A percentile compares a stretch with the other conserved stretches of the same genome.
Evolutionary conservation across 1,284 basidiomycete species (phyloP).

Genomic region (Apiotrichum sp.): DNA sequence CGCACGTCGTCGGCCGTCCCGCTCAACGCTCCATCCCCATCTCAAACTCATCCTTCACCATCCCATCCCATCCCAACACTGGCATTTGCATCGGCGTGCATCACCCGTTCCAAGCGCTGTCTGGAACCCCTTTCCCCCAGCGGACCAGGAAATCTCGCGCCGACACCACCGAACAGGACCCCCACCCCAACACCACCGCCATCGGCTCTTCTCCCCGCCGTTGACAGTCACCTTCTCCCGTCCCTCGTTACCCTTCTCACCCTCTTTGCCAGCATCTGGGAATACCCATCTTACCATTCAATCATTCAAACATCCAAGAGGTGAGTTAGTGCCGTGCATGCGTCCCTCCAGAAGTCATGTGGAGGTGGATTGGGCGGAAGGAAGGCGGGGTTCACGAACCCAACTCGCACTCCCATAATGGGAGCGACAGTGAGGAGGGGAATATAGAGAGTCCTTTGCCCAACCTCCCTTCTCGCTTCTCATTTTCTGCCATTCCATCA

Average conservation of each 20-base stretch:
- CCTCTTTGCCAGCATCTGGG: not conserved
- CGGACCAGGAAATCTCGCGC: too few relatives aligned
- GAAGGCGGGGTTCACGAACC: not conserved
- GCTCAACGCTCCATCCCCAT: constrained; percentile 1
- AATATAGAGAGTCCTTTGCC: not conserved
- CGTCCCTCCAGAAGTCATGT: constrained; percentile 2
- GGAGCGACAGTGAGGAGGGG: too few relatives aligned
- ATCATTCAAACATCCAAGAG: not conserved
- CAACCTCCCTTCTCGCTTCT: not conserved
- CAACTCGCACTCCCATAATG: not conserved
- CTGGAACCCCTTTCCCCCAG: too few relatives aligned
- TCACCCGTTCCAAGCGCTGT: too few relatives aligned
- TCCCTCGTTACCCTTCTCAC: not conserved
- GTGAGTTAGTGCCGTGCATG: constrained; percentile 1
- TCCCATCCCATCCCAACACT: not conserved
- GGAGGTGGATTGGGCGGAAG: not conserved
- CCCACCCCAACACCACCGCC: too few relatives aligned
- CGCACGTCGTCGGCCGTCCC: constrained; percentile 10
- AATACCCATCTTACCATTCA: not conserved
- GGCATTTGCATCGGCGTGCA: not conserved
- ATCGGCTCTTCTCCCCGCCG: too few relatives aligned
- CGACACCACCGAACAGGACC: too few relatives aligned
- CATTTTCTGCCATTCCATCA: not conserved
- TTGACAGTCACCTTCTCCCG: not conserved
- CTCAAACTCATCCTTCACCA: constrained; percentile 3